Conservation (phyloP, 129 eudicot species). For the Lactuca sativa region DNA sequence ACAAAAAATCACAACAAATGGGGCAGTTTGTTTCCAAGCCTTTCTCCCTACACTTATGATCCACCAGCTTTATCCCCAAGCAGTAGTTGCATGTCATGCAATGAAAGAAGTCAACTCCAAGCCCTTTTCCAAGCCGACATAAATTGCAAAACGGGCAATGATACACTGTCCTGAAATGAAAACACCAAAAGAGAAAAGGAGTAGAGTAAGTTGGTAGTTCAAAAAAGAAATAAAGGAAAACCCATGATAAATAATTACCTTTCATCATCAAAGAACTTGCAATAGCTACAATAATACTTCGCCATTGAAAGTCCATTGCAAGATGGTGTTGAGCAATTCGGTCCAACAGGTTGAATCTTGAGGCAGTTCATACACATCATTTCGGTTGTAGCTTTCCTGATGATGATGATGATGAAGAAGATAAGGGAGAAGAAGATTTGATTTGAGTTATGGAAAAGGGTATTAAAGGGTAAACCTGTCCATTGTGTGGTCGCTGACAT, state of each 20-base stretch:
- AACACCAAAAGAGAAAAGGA: not conserved
- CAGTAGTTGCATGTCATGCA: constrained; percentile 99
- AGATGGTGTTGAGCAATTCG: constrained; percentile 80
- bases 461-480: constrained; percentile 66
- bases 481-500: constrained; percentile 99
- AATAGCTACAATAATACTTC: constrained; percentile 85
- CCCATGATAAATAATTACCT: constrained; percentile 37
- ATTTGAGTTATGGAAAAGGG: no score
- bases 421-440: no score
- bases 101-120: constrained; percentile 88
- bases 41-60: constrained; percentile 97
- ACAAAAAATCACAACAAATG: constrained; percentile 92
- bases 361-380: constrained; percentile 99
- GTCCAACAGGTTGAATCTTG: constrained; percentile 82
- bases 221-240: not conserved
- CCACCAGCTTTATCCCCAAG: constrained; percentile 70
- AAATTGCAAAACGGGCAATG: constrained; percentile 97
- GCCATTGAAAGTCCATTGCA: constrained; percentile 92
- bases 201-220: no score
- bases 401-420: not conserved
- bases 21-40: constrained; percentile 97
- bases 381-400: constrained; percentile 97
- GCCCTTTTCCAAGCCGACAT: constrained; percentile 94
- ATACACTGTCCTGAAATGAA: constrained; percentile 73
- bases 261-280: constrained; percentile 97